phyloP scores from a whole-genome alignment of 1,284 basidiomycete species.

The Albatrellus sp. region DNA sequence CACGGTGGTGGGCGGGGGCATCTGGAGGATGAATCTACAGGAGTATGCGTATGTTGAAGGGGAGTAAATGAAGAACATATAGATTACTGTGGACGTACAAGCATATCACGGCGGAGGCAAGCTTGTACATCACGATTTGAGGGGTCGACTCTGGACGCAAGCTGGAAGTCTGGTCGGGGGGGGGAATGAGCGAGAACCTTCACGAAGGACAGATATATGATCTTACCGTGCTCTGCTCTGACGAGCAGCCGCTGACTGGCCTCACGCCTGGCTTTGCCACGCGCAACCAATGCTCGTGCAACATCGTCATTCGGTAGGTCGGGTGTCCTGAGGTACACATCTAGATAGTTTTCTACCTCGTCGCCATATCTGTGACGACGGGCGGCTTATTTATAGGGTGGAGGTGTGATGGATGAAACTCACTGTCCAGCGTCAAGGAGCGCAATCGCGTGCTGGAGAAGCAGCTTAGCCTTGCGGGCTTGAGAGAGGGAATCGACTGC shows the following conservation, averaged over 20 bases:
- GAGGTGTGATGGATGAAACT: constrained; percentile 10
- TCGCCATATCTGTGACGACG: constrained; percentile 36
- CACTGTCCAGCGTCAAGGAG: constrained; percentile 37
- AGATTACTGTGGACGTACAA: constrained; percentile 20
- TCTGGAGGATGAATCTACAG: constrained; percentile 36
- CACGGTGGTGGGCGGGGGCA: constrained; percentile 44
- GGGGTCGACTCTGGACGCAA: constrained; percentile 45
- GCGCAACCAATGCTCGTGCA: constrained; percentile 39
- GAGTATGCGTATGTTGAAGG: constrained; percentile 1
- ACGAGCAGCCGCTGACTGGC: constrained; percentile 39
- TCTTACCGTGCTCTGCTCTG: constrained; percentile 42
- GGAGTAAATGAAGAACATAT: neutral
- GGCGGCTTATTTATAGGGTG: neutral
- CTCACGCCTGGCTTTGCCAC: constrained; percentile 43
- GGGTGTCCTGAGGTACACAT: constrained; percentile 50
- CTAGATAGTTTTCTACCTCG: constrained; percentile 49
- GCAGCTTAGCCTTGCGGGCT: constrained; percentile 39
- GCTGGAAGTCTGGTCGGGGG: constrained; percentile 35
- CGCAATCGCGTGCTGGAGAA: constrained; percentile 44
- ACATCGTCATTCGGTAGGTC: constrained; percentile 37
- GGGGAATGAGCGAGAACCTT: neutral
- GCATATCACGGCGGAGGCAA: constrained; percentile 32
- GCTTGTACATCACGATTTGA: constrained; percentile 40
- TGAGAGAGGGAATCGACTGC: constrained; percentile 37
- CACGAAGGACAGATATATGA: neutral